Conservation (phyloP, 2,329 filamentous ascomycete species). For the Fusarium sp. region DNA sequence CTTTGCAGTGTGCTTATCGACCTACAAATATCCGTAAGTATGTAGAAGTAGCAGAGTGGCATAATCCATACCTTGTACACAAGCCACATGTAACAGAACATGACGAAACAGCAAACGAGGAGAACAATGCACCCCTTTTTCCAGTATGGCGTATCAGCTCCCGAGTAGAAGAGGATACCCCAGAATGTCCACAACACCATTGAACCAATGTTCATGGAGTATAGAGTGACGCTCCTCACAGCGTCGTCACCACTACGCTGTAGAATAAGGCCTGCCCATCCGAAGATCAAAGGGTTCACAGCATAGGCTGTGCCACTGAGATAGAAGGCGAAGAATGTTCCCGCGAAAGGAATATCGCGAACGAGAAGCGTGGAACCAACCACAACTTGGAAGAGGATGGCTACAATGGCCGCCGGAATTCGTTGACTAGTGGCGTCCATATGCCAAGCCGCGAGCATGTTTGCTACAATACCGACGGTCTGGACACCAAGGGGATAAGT, state of each 20-base stretch:
- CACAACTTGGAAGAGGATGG: constrained; percentile 32
- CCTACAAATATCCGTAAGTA: not conserved
- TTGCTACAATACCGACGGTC: constrained; percentile 41
- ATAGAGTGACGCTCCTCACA: constrained; percentile 52
- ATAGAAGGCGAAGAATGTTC: constrained; percentile 40
- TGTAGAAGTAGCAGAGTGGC: fast-evolving
- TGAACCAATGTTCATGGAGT: constrained; percentile 55
- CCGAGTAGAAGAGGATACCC: constrained; percentile 57
- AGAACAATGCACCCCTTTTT: constrained; percentile 45
- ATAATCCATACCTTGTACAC: constrained; percentile 16
- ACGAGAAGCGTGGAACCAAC: constrained; percentile 38
- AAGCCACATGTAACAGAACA: constrained; percentile 36
- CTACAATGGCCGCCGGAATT: constrained; percentile 26
- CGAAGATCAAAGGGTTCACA: constrained; percentile 44
- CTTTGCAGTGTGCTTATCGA: constrained; percentile 12
- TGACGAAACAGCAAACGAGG: constrained; percentile 25
- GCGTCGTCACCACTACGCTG: constrained; percentile 52
- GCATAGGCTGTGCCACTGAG: constrained; percentile 40
- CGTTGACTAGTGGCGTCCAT: constrained; percentile 37
- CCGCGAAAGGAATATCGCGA: constrained; percentile 28
- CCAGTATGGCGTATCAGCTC: constrained; percentile 57
- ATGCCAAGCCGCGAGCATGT: constrained; percentile 35
- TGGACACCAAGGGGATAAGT: constrained; percentile 43
- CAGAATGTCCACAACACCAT: constrained; percentile 58
- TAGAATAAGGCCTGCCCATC: constrained; percentile 43